Conservation (phyloP, 2,329 filamentous ascomycete species). For the Verticillium zaregamsianum region DNA sequence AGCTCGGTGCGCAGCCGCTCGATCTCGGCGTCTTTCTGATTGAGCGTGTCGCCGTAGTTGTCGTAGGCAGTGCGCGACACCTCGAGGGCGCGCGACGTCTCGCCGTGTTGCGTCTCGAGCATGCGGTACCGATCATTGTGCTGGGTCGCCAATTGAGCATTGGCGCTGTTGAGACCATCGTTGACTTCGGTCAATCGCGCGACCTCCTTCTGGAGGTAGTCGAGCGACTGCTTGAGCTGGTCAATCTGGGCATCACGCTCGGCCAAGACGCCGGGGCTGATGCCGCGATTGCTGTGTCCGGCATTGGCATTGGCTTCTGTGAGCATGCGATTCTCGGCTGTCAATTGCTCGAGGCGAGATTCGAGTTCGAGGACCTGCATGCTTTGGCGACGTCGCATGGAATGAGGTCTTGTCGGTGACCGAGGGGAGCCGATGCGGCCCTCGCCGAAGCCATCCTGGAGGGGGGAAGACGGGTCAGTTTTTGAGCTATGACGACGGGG, state of each 20-base stretch:
- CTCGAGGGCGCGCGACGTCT: slow-evolving; percentile 65
- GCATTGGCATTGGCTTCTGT: slow-evolving; percentile 25
- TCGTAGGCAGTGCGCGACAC: slow-evolving; percentile 62
- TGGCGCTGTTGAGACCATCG: slow-evolving; percentile 71
- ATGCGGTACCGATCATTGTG: slow-evolving; percentile 67
- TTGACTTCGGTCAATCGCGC: slow-evolving; percentile 78
- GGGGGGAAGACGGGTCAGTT: slow-evolving; percentile 12
- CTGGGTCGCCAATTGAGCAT: slow-evolving; percentile 69
- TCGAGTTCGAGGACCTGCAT: slow-evolving; percentile 96
- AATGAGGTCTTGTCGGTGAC: slow-evolving; percentile 90
- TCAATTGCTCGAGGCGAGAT: slow-evolving; percentile 75
- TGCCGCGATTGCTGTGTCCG: slow-evolving; percentile 56
- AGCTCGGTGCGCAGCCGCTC: slow-evolving; percentile 73
- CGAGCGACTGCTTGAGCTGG: slow-evolving; percentile 71
- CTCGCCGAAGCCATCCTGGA: slow-evolving; percentile 91
- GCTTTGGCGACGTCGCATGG: slow-evolving; percentile 94
- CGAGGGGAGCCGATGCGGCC: slow-evolving; percentile 80
- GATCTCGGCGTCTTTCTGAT: slow-evolving; percentile 82
- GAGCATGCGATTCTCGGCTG: slow-evolving; percentile 78
- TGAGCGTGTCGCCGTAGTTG: slow-evolving; percentile 61
- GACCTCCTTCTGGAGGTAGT: slow-evolving; percentile 79
- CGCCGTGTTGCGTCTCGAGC: slow-evolving; percentile 64
- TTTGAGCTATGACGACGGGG: background rate
- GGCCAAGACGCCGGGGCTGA: slow-evolving; percentile 57
- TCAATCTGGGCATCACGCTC: slow-evolving; percentile 87